Evolutionary conservation across 305 asterid species (phyloP), one percentile per base, ranked within the genome.

Genomic region (Fraxinus latifolia): DNA sequence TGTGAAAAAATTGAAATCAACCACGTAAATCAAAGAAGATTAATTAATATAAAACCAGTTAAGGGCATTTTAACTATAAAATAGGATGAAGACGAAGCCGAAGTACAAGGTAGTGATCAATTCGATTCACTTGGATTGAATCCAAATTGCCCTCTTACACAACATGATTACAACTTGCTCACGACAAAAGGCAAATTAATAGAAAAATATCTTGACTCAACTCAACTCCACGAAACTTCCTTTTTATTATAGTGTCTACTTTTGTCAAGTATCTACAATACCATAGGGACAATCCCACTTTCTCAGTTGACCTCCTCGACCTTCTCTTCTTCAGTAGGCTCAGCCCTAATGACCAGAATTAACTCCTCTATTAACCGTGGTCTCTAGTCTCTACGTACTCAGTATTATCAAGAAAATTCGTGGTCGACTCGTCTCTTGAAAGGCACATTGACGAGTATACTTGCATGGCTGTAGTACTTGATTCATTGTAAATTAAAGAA

Each of bases 291-390:
- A 42, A 11, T 42, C 11, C 14, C 47, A 39, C 14, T 9, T 8
- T 39, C 3, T 39, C 47, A 27, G 53, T 3, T 39, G 15, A 23
- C 76, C 62, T 79, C 82, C 75, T 79, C 42, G n/a, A 1, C 60
- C 37, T 81, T 34, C 32, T 36, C 19, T 2, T 19, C 70, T 19
- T 67, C 37, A 33, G 9, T 37, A 1, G 23, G 4, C 95, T 88
- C 19, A 94, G 72, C 2, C 97, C 99, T 19, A 95, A 58, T n/a
- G 98, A 92, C 98, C 99, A 94, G 53, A 93, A 95, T 78, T 91
- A 90, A 85, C 98, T 89, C 47, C 95, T 97, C 87, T 76, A 6
- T 93, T 93, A 87, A 95, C 90, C 3, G 82, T 90, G 73, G 74
- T 70, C n/a, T 90, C 89, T 55, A 94, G 74, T 70, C n/a, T 90